Base-by-base conservation (phyloP, 2,329 filamentous ascomycete species). In the Aphanocladium album region DNA sequence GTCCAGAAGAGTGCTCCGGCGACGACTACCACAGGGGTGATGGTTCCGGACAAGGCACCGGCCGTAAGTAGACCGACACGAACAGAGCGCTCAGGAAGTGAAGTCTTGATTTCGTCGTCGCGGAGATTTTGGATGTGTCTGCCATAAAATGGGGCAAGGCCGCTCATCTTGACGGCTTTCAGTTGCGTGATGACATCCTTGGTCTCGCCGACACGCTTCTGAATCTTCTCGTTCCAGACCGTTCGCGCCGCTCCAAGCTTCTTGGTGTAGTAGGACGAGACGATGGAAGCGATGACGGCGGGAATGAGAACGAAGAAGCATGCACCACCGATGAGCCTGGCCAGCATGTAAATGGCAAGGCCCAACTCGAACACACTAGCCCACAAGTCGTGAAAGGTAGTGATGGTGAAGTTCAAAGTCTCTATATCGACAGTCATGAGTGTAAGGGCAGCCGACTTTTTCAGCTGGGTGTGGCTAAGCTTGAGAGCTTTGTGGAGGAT, bases 141-240 rank as follows among this genome's bases (percentile, higher is more conserved):
- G 12, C 45, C 46, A 5, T 63, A 53, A 5, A 54, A 46, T 2
- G 47, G 51, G 2, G 66, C 64, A 2, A 76, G 66, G 0, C 74
- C 74, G 33, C 70, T 69, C 67, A 75, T 72, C 51, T 75, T 75
- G 27, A 76, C 64, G 25, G 67, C 68, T 55, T 74, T 76, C 65
- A 76, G 72, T 6, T 69, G 67, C 5, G 63, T 58, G 1, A 76
- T 67, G 43, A 72, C 56, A 37, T 58, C 49, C 25, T 53, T 59
- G 27, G 56, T 62, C 17, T 53, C 50, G 6, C 30, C 55, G 25
- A 62, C 60, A 25, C 60, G 23, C 12, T 49, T 49, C 49, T 58
- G 46, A 30, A 59, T 55, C 41, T 55, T 59, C 45, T 54, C 55
- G 43, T 62, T 62, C 60, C 60, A 62, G 2, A 21, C 43, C 30